A percentile compares a stretch with the other conserved stretches of the same genome.
phyloP scores from a whole-genome alignment of 2,329 filamentous ascomycete genomes.

The Fusarium avenaceum region DNA sequence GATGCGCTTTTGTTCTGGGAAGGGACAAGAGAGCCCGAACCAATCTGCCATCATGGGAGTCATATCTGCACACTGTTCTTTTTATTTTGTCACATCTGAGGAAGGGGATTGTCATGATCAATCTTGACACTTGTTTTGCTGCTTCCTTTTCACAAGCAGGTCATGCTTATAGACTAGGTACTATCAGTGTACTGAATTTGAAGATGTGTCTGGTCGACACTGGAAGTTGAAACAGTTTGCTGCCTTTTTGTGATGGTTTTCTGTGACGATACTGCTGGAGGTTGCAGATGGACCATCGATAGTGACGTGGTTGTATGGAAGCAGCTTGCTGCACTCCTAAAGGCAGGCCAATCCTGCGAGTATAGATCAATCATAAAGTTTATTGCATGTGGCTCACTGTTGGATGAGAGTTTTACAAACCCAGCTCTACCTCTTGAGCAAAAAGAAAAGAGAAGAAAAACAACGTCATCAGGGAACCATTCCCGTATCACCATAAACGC shows the following conservation, averaged over 20 bases:
- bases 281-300: neutral
- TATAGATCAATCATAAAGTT: slow-evolving; percentile 31
- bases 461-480: slow-evolving; percentile 23
- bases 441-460: slow-evolving; percentile 19
- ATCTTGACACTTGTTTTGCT: slow-evolving; percentile 21
- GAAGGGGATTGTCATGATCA: slow-evolving; percentile 20
- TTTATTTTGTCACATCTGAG: slow-evolving; percentile 20
- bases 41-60: slow-evolving; percentile 40
- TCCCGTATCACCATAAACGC: slow-evolving; percentile 41
- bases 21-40: slow-evolving; percentile 15
- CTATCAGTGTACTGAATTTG: slow-evolving; percentile 3
- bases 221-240: slow-evolving; percentile 3
- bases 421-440: slow-evolving; percentile 40
- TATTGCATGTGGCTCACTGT: slow-evolving; percentile 35
- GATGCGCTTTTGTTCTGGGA: slow-evolving; percentile 33
- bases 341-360: slow-evolving; percentile 22
- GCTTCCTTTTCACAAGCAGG: slow-evolving; percentile 1
- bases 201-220: neutral
- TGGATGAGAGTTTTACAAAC: slow-evolving; percentile 25
- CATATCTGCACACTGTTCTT: slow-evolving; percentile 28
- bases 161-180: slow-evolving; percentile 3
- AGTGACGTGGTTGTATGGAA: neutral
- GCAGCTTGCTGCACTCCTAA: slow-evolving; percentile 1
- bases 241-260: neutral
- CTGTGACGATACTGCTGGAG: neutral